A percentile compares a stretch with the other conserved stretches of the same genome.
Conservation (phyloP, 371 early-diverging fungal species). For the Mortierella sp. region DNA sequence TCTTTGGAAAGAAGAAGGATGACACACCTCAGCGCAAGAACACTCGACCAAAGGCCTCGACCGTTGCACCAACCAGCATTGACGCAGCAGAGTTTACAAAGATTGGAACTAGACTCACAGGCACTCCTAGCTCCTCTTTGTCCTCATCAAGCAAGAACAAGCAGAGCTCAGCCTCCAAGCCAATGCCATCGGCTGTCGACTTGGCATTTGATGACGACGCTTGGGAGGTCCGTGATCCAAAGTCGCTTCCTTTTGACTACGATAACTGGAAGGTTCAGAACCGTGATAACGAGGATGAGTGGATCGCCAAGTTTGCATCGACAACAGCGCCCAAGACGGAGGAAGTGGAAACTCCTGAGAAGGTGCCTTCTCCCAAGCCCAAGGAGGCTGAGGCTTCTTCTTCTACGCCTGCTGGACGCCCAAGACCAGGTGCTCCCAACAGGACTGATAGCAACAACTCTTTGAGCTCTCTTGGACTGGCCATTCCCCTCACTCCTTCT, state of each 20-base stretch:
- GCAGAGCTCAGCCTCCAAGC: conserved; percentile 56
- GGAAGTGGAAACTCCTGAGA: conserved; percentile 45
- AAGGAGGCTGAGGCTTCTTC: conserved; percentile 30
- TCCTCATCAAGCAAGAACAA: conserved; percentile 48
- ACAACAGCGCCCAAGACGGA: conserved; percentile 38
- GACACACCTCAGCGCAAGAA: conserved; percentile 51
- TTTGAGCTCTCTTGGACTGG: conserved; percentile 30
- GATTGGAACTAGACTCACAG: conserved; percentile 32
- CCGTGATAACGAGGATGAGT: conserved; percentile 53
- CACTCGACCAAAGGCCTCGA: conserved; percentile 44
- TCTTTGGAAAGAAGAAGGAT: conserved; percentile 44
- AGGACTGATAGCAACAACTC: conserved; percentile 46
- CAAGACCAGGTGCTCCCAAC: conserved; percentile 43
- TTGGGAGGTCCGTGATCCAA: conserved; percentile 61
- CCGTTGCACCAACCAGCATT: conserved; percentile 37
- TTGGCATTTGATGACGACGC: conserved; percentile 69
- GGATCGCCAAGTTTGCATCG: conserved; percentile 49
- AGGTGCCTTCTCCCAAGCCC: conserved; percentile 48
- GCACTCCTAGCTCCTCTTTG: conserved; percentile 39
- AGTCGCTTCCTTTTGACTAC: conserved; percentile 48
- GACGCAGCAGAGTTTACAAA: conserved; percentile 50
- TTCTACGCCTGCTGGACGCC: conserved; percentile 43
- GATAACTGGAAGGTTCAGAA: conserved; percentile 56
- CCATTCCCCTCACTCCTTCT: conserved; percentile 31
- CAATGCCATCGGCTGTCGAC: conserved; percentile 49